Evolutionary conservation across 225 moss, liverwort and hornwort species (phyloP).

Genomic region (Straminergon stramineum): DNA sequence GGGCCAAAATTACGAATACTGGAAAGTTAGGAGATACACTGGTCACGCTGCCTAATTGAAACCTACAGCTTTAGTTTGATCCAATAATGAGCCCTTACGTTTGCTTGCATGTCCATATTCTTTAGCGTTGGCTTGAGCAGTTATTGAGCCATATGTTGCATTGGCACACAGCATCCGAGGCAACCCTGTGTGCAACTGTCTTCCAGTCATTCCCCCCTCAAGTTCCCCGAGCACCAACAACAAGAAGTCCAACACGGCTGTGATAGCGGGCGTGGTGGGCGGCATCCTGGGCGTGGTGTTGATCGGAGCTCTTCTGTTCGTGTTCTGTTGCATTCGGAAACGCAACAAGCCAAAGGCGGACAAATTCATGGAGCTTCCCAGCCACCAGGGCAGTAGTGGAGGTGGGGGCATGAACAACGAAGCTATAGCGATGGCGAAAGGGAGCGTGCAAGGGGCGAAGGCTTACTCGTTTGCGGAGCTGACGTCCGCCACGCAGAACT

Average conservation of each 20-base stretch:
- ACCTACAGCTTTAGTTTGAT: not conserved
- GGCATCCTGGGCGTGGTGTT: not conserved
- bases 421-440: no score
- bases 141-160: not conserved
- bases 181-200: not conserved
- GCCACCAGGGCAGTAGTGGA: not conserved
- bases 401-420: no score
- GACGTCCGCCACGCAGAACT: constrained; percentile 13
- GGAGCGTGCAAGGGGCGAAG: constrained; percentile 4
- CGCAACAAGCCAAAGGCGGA: not conserved
- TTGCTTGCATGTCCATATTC: no score
- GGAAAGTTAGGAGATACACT: no score
- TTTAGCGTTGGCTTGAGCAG: not conserved
- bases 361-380: not conserved
- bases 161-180: not conserved
- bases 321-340: not conserved
- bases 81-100: not conserved
- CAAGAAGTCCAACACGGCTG: not conserved
- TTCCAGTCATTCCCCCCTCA: no score
- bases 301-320: not conserved
- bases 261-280: constrained; percentile 18
- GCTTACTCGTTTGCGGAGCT: constrained; percentile 5
- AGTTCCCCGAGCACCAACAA: not conserved
- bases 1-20: not conserved
- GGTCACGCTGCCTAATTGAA: not conserved